These are phyloP conservation scores for Nemania sp. DNA, from an alignment of 2,329 filamentous ascomycete genomes.

Conservation along the genomic window DNA sequence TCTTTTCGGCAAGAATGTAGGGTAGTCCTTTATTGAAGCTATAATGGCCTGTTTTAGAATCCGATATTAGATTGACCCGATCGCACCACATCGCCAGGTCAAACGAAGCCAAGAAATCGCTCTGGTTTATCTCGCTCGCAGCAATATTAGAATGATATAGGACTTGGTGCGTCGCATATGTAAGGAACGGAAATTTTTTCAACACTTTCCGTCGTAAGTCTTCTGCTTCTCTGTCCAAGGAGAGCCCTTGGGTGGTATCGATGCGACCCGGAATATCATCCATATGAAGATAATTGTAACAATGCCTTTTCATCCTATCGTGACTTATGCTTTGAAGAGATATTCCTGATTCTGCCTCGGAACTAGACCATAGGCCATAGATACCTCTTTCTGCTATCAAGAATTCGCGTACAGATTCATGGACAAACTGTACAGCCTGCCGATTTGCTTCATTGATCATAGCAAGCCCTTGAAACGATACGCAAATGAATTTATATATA, in stretches of 20 bases:
- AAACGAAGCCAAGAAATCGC: too few species aligned
- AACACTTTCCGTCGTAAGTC: not conserved
- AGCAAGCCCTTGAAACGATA: conserved; percentile 54
- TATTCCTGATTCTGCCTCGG: conserved; percentile 41
- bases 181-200: conserved; percentile 21
- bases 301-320: conserved; percentile 30
- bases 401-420: conserved; percentile 55
- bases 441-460: conserved; percentile 44
- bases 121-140: too few species aligned
- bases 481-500: conserved; percentile 43
- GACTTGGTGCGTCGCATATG: conserved; percentile 20
- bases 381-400: conserved; percentile 45
- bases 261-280: not conserved
- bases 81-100: too few species aligned
- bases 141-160: conserved; percentile 21
- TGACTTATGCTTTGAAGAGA: conserved; percentile 50
- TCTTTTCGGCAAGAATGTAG: conserved; percentile 7
- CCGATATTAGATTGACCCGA: too few species aligned
- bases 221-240: not conserved
- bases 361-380: conserved; percentile 37
- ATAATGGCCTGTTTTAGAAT: too few species aligned
- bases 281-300: not conserved
- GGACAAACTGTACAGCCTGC: conserved; percentile 54
- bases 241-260: not conserved
- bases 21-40: too few species aligned